Percentiles rank a stretch among this genome's conserved stretches.
These are phyloP conservation scores for Hirsutella rhossiliensis DNA, from an alignment of 2,329 filamentous ascomycete species.

Conservation along the genomic window DNA sequence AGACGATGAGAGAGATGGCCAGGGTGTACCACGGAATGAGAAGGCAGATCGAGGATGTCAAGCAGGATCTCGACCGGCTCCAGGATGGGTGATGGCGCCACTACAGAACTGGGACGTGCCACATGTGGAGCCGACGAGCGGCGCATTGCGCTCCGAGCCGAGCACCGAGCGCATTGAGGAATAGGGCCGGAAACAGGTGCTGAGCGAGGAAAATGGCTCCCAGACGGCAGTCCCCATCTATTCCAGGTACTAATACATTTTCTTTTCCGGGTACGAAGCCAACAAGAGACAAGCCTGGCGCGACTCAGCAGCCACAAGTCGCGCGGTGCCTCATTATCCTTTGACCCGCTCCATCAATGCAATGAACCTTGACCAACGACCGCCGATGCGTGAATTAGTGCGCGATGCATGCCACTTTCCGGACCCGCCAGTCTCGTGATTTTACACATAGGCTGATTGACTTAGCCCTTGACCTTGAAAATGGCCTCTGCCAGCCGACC, in stretches of 20 bases:
- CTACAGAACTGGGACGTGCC: no score
- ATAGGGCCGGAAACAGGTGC: no score
- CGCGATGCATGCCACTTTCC: not conserved
- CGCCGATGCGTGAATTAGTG: not conserved
- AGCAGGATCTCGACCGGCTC: slow-evolving; percentile 30
- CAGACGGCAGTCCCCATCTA: slow-evolving; percentile 1
- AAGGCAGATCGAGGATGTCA: slow-evolving; percentile 35
- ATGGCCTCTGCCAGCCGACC: slow-evolving; percentile 72
- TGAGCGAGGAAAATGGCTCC: not conserved
- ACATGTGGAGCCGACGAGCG: no score
- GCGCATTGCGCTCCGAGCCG: not conserved
- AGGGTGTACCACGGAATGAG: slow-evolving; percentile 37
- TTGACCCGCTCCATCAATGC: not conserved
- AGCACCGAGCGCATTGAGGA: not conserved
- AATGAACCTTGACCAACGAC: not conserved
- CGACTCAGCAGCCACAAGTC: no score
- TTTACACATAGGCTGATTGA: no score
- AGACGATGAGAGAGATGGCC: slow-evolving; percentile 40
- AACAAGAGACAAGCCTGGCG: no score
- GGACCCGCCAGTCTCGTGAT: no score
- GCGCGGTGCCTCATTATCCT: no score
- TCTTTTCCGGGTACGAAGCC: slow-evolving; percentile 1
- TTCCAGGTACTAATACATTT: slow-evolving; percentile 6
- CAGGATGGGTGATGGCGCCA: not conserved
- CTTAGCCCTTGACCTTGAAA: slow-evolving; percentile 68